A percentile compares a stretch with the other conserved stretches of the same genome.
Conservation (phyloP, 192 early-diverging fungal species). For the Backusella circina region DNA sequence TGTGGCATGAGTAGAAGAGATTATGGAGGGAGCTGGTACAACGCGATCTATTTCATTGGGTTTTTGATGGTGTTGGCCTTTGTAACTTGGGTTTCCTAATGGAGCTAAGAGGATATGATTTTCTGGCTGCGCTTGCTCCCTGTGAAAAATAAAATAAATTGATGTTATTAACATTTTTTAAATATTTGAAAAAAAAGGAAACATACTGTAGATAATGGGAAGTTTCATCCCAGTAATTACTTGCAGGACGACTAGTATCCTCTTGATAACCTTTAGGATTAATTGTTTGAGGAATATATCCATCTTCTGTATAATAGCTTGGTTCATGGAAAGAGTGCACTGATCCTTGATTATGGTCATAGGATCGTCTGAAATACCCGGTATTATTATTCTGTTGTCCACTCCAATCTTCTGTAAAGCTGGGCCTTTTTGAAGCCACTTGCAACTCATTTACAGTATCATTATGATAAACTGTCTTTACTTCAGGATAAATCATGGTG, state of each 20-base stretch:
- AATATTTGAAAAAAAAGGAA: too few relatives aligned
- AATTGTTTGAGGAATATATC: not conserved
- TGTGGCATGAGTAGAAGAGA: not conserved
- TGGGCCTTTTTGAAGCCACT: not conserved
- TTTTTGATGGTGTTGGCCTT: not conserved
- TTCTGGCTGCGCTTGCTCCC: not conserved
- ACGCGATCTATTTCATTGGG: not conserved
- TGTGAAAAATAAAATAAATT: not conserved
- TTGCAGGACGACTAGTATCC: not conserved
- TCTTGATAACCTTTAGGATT: not conserved
- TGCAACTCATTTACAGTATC: not conserved
- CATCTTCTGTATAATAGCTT: not conserved
- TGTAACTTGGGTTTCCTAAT: not conserved
- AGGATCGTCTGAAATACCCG: not conserved
- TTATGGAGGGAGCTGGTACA: not conserved
- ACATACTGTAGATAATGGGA: not conserved
- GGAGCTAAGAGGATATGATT: slow-evolving; percentile 1
- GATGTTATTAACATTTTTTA: not conserved
- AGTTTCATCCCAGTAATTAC: not conserved
- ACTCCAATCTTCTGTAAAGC: not conserved
- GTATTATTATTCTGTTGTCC: not conserved
- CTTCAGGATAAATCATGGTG: not conserved
- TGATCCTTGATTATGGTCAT: not conserved
- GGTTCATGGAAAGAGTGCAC: not conserved
- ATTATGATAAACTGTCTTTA: not conserved